Base-by-base conservation (phyloP, 768 basidiomycete genomes). In the Boletales sp. region DNA sequence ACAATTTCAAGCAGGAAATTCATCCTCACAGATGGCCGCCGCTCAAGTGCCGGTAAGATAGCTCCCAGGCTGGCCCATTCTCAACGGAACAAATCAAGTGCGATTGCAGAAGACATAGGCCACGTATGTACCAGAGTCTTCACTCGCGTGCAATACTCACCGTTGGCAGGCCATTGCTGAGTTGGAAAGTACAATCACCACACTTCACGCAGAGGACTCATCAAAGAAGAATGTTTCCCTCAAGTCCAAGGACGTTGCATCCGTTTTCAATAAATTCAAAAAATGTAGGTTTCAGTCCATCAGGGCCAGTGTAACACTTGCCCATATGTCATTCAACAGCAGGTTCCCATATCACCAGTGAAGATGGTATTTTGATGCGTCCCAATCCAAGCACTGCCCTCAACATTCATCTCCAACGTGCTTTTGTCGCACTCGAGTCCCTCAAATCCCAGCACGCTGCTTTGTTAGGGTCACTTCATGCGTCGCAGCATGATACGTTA, bases 101-200 rank as follows among this genome's bases (percentile, higher is more conserved):
- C 65, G 24, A 69, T 86, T 47, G 71, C 81, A 15, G 85, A 89
- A 42, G 84, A 87, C 59, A 86, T 91, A 75, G 77, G 77, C 29
- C 63, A 58, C 51, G 88, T 89, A 61, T 51, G 79, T 74, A 14
- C 36, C 51, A 24, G 47, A 2, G 9, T 24, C 38, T 46, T 51
- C 41, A 18, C 47, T 37, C 24, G 41, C 42, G 30, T 48, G 29
- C 39, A 31, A 48, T 37, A 27, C 41, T 55, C 32, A 50, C 19
- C 8, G 19, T 43, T 21, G 40, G 6, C 48, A 90, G 87, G 77
- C 76, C 2, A 75, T 89, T 45, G 60, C 70, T 30, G 77, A 82
- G 47, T 69, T 90, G 3, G 84, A 90, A 57, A 69, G 67, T 24
- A 75, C 80, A 2, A 67, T 87, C 40, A 42, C 64, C 8, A 64